Conservation (phyloP, 345 rosid species). For the Sisymbrium irio region DNA sequence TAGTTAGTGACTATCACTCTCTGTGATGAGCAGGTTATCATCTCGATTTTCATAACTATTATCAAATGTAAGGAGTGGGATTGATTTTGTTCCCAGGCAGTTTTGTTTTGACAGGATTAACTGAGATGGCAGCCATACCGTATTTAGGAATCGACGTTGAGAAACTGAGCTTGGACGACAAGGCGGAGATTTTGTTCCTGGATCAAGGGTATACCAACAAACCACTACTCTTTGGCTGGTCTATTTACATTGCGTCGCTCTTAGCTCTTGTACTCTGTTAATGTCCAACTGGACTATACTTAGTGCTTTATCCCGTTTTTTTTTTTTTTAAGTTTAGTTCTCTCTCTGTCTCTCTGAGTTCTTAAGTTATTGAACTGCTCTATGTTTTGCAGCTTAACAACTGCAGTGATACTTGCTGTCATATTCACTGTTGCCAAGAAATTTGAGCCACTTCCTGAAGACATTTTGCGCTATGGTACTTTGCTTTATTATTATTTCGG, state of each 20-base stretch:
- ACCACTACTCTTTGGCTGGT: not conserved
- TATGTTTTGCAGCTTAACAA: conserved; percentile 56
- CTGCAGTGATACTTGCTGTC: conserved; percentile 73
- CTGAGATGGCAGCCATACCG: conserved; percentile 59
- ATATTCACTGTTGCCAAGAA: conserved; percentile 59
- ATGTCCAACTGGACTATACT: not conserved
- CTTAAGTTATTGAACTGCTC: not conserved
- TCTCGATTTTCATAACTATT: not conserved
- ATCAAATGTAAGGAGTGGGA: conserved; percentile 1
- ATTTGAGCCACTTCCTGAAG: conserved; percentile 79
- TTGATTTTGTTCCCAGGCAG: conserved; percentile 75
- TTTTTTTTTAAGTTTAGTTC: too few relatives aligned
- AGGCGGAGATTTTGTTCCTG: conserved; percentile 72
- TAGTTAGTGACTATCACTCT: not conserved
- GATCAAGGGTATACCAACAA: conserved; percentile 64
- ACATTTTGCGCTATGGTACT: conserved; percentile 78
- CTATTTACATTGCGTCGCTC: not conserved
- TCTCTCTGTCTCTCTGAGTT: not conserved
- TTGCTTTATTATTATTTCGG: not conserved
- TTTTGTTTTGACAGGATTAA: conserved; percentile 90
- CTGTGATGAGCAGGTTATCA: too few relatives aligned
- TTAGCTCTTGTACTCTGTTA: not conserved
- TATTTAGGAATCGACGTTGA: conserved; percentile 56
- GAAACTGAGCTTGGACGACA: conserved; percentile 78
- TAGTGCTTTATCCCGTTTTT: not conserved